These are phyloP conservation scores for Cerrena zonata DNA, from an alignment of 1,284 basidiomycete species.

Conservation along the genomic window DNA sequence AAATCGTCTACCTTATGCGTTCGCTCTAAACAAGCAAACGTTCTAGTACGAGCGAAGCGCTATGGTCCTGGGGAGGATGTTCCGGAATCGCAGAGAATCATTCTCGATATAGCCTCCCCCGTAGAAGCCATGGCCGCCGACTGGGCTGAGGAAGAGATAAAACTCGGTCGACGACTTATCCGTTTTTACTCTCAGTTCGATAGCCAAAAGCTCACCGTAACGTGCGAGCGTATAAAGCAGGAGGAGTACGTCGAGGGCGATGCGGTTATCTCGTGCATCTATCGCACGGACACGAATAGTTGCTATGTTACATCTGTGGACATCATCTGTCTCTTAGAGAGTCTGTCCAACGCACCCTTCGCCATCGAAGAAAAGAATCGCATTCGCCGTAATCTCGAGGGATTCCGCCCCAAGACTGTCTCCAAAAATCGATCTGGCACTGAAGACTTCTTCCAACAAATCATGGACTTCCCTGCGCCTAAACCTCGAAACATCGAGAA, in stretches of 20 bases:
- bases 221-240: constrained; percentile 56
- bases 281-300: constrained; percentile 69
- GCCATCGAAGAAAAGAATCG: constrained; percentile 95
- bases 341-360: constrained; percentile 78
- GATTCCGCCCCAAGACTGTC: constrained; percentile 84
- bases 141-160: constrained; percentile 55
- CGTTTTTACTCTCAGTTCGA: constrained; percentile 61
- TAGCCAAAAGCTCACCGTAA: constrained; percentile 55
- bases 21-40: constrained; percentile 19
- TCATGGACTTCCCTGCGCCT: constrained; percentile 92
- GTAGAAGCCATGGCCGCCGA: constrained; percentile 46
- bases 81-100: constrained; percentile 39
- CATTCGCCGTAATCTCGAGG: constrained; percentile 89
- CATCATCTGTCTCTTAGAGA: constrained; percentile 87
- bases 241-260: constrained; percentile 52
- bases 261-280: constrained; percentile 84
- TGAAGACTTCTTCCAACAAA: constrained; percentile 84
- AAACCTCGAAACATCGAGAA: constrained; percentile 97
- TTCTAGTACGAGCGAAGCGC: constrained; percentile 34
- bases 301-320: constrained; percentile 94
- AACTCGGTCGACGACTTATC: constrained; percentile 64
- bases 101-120: constrained; percentile 52
- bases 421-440: constrained; percentile 79
- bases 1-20: constrained; percentile 1
- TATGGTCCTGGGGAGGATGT: constrained; percentile 28